phyloP scores from a whole-genome alignment of 2,329 filamentous ascomycete genomes.

The Ramichloridium luteum region DNA sequence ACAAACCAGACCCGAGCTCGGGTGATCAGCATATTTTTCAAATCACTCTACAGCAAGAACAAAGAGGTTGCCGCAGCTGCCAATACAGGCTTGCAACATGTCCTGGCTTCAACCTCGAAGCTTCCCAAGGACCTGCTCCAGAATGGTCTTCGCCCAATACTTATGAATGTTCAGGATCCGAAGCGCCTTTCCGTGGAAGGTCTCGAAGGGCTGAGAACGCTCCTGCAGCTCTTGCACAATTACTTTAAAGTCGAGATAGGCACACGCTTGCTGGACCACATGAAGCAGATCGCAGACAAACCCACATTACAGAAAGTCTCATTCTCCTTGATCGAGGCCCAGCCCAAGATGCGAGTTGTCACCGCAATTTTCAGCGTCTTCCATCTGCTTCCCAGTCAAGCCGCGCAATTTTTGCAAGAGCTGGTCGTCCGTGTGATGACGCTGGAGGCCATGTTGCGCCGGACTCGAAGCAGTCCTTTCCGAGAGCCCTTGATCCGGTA shows the following conservation, averaged over 20 bases:
- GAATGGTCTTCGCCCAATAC: constrained; percentile 82
- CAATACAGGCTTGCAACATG: constrained; percentile 76
- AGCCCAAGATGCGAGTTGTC: constrained; percentile 84
- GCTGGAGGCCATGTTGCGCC: constrained; percentile 69
- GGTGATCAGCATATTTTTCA: constrained; percentile 95
- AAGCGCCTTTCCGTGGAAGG: constrained; percentile 81
- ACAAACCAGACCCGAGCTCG: constrained; percentile 42
- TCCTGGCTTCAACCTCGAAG: constrained; percentile 79
- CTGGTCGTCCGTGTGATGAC: constrained; percentile 84
- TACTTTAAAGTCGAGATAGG: constrained; percentile 99
- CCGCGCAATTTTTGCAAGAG: constrained; percentile 79
- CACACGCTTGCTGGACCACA: constrained; percentile 79
- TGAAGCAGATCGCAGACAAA: constrained; percentile 78
- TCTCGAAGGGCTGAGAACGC: constrained; percentile 76
- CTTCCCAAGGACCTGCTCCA: constrained; percentile 91
- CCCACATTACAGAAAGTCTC: constrained; percentile 74
- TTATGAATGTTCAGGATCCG: constrained; percentile 90
- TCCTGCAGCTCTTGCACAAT: constrained; percentile 84
- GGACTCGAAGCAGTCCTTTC: constrained; percentile 87
- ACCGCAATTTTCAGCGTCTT: constrained; percentile 94
- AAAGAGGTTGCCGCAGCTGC: constrained; percentile 87
- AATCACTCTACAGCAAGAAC: constrained; percentile 86
- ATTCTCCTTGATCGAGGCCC: constrained; percentile 89
- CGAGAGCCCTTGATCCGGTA: constrained; percentile 82
- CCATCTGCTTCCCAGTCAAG: constrained; percentile 81